Percentiles rank a stretch among this genome's conserved stretches.
Evolutionary conservation across 2,329 filamentous ascomycete genomes (phyloP).

Genomic region (Diaporthe batatas): DNA sequence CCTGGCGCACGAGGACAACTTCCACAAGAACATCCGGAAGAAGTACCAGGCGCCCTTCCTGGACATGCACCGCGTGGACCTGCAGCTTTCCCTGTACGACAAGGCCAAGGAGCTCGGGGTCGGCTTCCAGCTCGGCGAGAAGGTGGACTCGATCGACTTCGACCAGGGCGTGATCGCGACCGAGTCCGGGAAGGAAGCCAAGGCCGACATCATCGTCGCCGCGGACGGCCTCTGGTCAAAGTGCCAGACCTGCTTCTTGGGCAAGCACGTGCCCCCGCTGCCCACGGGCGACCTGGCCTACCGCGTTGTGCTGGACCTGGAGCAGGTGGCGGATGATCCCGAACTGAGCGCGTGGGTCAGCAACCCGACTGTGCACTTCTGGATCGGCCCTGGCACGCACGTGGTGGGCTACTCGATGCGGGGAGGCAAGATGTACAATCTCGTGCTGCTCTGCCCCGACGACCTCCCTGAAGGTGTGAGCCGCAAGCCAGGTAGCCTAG

Average conservation of each 20-base stretch:
- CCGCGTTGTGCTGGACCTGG: conserved; percentile 67
- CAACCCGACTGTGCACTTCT: conserved; percentile 68
- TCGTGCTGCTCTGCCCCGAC: conserved; percentile 76
- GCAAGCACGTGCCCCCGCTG: conserved; percentile 60
- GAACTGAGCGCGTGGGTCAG: conserved; percentile 66
- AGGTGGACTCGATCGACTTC: conserved; percentile 63
- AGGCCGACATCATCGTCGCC: conserved; percentile 70
- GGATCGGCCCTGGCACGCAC: conserved; percentile 73
- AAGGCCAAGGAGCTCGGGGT: conserved; percentile 68
- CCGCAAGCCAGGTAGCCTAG: conserved; percentile 64
- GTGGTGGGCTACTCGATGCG: conserved; percentile 74
- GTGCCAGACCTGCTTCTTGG: conserved; percentile 64
- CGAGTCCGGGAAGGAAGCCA: conserved; percentile 53
- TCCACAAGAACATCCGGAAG: conserved; percentile 46
- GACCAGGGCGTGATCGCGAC: conserved; percentile 57
- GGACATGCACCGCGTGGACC: conserved; percentile 70
- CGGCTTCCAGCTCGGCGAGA: conserved; percentile 60
- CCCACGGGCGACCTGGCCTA: conserved; percentile 77
- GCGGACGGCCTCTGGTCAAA: conserved; percentile 75
- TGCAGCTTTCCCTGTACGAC: conserved; percentile 66
- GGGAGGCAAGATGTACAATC: conserved; percentile 71
- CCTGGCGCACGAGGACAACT: conserved; percentile 48
- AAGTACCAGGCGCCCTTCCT: conserved; percentile 49
- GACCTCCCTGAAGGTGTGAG: conserved; percentile 61
- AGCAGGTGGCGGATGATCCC: conserved; percentile 63